These are phyloP conservation scores for Cystobasidium onofrii DNA, from an alignment of 768 basidiomycete genomes.

Conservation along the genomic window DNA sequence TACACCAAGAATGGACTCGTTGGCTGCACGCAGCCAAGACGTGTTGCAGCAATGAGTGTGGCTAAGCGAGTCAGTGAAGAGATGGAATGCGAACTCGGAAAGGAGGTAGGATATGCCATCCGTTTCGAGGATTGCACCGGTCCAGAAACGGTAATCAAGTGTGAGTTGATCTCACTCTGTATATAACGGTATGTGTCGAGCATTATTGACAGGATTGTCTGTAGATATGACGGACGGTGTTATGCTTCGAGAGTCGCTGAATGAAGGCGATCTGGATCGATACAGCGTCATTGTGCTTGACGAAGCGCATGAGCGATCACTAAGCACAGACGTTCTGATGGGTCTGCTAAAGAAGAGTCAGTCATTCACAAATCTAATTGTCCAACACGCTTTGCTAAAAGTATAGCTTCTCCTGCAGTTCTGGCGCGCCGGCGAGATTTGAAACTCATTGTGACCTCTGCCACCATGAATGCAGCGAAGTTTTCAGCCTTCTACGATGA, in stretches of 20 bases:
- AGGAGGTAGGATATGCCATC: conserved; percentile 89
- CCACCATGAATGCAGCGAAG: conserved; percentile 99
- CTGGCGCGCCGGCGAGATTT: conserved; percentile 82
- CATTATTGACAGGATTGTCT: background rate
- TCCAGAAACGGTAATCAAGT: conserved; percentile 91
- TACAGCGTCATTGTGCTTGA: conserved; percentile 98
- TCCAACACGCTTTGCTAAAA: background rate
- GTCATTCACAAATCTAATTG: conserved; percentile 39
- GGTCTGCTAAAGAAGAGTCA: conserved; percentile 84
- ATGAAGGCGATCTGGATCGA: conserved; percentile 94
- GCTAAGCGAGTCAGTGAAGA: conserved; percentile 99
- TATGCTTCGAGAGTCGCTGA: conserved; percentile 90
- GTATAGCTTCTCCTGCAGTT: conserved; percentile 48
- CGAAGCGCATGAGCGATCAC: conserved; percentile 93
- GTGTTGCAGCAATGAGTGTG: conserved; percentile 98
- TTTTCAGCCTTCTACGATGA: conserved; percentile 93
- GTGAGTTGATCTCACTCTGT: conserved; percentile 51
- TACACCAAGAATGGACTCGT: conserved; percentile 82
- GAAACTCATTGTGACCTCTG: conserved; percentile 94
- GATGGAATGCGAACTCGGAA: conserved; percentile 93
- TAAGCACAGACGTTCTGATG: conserved; percentile 98
- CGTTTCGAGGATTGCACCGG: conserved; percentile 98
- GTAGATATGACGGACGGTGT: conserved; percentile 99
- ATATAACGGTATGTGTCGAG: conserved; percentile 17
- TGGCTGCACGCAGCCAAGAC: conserved; percentile 94